These are phyloP conservation scores for Hypoxylon intermedium DNA, from an alignment of 495 filamentous ascomycete species.

Conservation along the genomic window DNA sequence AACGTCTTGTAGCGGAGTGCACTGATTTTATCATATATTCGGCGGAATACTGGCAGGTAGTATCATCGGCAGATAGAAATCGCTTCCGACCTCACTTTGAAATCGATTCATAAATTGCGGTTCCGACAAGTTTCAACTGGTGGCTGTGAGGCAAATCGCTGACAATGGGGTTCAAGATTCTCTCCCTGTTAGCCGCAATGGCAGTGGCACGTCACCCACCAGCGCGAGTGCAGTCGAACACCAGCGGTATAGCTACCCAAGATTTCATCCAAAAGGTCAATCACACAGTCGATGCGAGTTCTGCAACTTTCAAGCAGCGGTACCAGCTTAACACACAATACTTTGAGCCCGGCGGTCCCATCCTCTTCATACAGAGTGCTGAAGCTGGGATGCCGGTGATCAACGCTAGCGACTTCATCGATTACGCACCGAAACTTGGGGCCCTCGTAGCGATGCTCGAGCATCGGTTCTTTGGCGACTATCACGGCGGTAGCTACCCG, in stretches of 20 bases:
- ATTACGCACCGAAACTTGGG: slow-evolving; percentile 33
- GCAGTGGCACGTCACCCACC: slow-evolving; percentile 12
- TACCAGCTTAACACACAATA: slow-evolving; percentile 28
- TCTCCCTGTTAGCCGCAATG: slow-evolving; percentile 3
- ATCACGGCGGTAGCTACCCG: slow-evolving; percentile 26
- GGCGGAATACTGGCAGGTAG: too few species aligned
- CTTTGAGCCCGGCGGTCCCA: slow-evolving; percentile 35
- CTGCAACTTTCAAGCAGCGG: slow-evolving; percentile 32
- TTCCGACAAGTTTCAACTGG: not conserved
- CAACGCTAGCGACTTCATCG: slow-evolving; percentile 30
- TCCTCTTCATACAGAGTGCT: slow-evolving; percentile 36
- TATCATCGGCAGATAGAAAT: too few species aligned
- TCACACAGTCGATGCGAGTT: slow-evolving; percentile 12
- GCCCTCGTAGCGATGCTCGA: slow-evolving; percentile 35
- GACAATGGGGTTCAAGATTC: slow-evolving; percentile 11
- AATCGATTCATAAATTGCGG: too few species aligned
- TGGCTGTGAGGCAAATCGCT: not conserved
- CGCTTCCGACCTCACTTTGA: too few species aligned
- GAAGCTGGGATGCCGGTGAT: slow-evolving; percentile 29
- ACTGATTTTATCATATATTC: not conserved
- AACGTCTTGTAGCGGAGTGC: not conserved
- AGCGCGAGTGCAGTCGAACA: slow-evolving; percentile 20
- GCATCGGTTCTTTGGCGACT: slow-evolving; percentile 34
- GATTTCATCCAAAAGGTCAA: slow-evolving; percentile 33
- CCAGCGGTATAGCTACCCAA: slow-evolving; percentile 17